Evolutionary conservation across 2,329 filamentous ascomycete species (phyloP).

Genomic region (Talaromyces sp.): DNA sequence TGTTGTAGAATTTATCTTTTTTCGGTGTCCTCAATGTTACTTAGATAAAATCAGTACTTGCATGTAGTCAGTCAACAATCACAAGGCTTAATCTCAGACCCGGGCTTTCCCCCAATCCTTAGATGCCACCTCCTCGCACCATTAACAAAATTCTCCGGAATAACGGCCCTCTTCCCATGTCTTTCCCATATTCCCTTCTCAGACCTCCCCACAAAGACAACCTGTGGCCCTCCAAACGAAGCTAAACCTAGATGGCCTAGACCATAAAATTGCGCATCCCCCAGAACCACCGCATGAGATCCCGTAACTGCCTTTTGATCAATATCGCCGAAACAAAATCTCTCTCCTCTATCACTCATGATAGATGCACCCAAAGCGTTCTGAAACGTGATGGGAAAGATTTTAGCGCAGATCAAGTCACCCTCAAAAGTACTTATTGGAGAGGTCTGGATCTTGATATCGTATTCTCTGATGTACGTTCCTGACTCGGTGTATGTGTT

Average conservation of each 20-base stretch:
- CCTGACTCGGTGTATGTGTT: constrained; percentile 4
- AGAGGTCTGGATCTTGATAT: constrained; percentile 14
- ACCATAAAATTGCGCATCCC: constrained; percentile 1
- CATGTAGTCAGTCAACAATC: not conserved
- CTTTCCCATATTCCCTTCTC: constrained; percentile 7
- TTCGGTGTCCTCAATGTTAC: not conserved
- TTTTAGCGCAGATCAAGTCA: constrained; percentile 10
- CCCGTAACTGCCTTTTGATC: constrained; percentile 5
- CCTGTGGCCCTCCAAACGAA: not conserved
- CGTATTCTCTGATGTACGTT: constrained; percentile 2
- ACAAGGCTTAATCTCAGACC: constrained; percentile 10
- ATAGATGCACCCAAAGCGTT: not conserved
- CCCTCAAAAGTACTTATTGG: not conserved
- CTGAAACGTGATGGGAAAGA: constrained; percentile 1
- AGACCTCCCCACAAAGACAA: constrained; percentile 8
- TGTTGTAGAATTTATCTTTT: not conserved
- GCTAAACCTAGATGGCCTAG: not conserved
- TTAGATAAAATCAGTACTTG: not conserved
- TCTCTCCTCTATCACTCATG: not conserved
- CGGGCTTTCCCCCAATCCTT: constrained; percentile 8
- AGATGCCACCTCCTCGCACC: constrained; percentile 8
- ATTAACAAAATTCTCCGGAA: not conserved
- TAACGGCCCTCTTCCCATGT: not conserved
- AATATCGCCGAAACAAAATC: not conserved
- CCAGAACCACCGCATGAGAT: constrained; percentile 10